These are phyloP conservation scores for Xylaria sp. DNA, from an alignment of 2,329 filamentous ascomycete species.

Conservation along the genomic window DNA sequence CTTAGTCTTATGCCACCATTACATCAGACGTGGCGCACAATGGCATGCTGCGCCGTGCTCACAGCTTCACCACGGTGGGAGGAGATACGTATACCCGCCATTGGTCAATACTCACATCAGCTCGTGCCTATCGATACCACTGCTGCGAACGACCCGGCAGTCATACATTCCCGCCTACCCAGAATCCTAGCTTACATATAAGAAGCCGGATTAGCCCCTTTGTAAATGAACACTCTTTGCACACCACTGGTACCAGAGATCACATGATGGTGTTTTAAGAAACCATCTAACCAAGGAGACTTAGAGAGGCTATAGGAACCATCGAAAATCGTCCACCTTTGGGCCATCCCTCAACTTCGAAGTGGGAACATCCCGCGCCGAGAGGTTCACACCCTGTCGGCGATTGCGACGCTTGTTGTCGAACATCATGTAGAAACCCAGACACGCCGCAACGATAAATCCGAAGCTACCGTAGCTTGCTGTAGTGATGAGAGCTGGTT, in stretches of 20 bases:
- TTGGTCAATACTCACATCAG: too few species aligned
- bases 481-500: constrained; percentile 68
- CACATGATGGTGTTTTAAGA: too few species aligned
- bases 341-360: constrained; percentile 61
- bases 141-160: too few species aligned
- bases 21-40: too few species aligned
- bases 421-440: constrained; percentile 68
- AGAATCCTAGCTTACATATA: neutral
- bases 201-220: neutral
- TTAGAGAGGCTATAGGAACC: constrained; percentile 52
- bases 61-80: too few species aligned
- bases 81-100: too few species aligned
- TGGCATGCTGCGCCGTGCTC: too few species aligned
- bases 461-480: constrained; percentile 68
- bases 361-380: constrained; percentile 63
- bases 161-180: neutral
- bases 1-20: too few species aligned
- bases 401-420: constrained; percentile 68
- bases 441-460: constrained; percentile 56
- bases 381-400: constrained; percentile 59
- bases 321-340: constrained; percentile 58
- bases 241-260: too few species aligned
- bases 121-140: too few species aligned
- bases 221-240: neutral
- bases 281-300: neutral